Percentiles rank a stretch among this genome's conserved stretches.
Evolutionary conservation across 2,329 filamentous ascomycete species (phyloP).

Genomic region (Cephalotrichum gorgonifer): DNA sequence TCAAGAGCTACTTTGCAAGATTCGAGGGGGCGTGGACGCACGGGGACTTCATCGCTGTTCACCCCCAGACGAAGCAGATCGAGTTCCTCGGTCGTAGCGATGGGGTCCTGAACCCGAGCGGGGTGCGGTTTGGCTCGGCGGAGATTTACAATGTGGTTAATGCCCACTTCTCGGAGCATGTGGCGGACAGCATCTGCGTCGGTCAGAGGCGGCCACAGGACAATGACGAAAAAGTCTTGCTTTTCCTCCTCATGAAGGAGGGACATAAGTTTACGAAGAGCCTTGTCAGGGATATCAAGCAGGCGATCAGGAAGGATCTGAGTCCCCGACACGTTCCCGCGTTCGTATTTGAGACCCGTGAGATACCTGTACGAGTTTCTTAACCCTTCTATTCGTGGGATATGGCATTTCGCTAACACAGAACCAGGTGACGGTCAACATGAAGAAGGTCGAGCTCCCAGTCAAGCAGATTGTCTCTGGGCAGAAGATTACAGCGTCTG

Average conservation of each 20-base stretch:
- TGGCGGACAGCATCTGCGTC: conserved; percentile 69
- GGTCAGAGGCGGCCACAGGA: conserved; percentile 58
- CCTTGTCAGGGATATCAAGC: conserved; percentile 50
- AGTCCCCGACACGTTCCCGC: conserved; percentile 68
- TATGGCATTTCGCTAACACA: not conserved
- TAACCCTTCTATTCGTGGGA: not conserved
- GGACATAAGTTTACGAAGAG: conserved; percentile 42
- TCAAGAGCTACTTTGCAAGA: conserved; percentile 49
- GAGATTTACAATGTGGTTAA: conserved; percentile 73
- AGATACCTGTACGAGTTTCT: conserved; percentile 57
- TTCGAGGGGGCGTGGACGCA: conserved; percentile 69
- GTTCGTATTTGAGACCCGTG: conserved; percentile 69
- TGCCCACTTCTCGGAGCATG: conserved; percentile 46
- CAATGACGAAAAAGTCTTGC: conserved; percentile 40
- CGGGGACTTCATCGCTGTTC: conserved; percentile 66
- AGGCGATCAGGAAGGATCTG: conserved; percentile 53
- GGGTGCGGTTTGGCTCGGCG: conserved; percentile 68
- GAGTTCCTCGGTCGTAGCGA: conserved; percentile 63
- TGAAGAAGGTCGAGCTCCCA: conserved; percentile 77
- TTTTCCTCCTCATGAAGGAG: conserved; percentile 46
- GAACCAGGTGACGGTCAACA: conserved; percentile 64
- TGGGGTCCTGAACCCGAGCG: conserved; percentile 70
- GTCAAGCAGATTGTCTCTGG: conserved; percentile 79
- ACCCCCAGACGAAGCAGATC: conserved; percentile 56
- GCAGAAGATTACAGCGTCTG: conserved; percentile 61